phyloP scores from a whole-genome alignment of 805 yeast species.

The Sungouiozyma intestinalis region DNA sequence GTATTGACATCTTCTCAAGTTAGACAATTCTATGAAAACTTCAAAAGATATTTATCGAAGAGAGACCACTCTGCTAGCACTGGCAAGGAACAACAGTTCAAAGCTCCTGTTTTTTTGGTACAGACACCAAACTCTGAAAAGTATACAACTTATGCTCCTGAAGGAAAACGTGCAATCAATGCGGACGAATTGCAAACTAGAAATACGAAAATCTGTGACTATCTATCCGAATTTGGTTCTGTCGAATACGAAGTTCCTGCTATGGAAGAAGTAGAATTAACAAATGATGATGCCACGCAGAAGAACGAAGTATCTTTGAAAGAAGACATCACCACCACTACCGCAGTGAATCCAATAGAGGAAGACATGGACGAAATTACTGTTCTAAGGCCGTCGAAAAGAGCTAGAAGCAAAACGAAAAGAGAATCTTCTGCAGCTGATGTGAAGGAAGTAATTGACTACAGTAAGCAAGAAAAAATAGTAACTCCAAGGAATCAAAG shows the following conservation, averaged over 20 bases:
- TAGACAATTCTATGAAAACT: background rate
- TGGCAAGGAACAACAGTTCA: background rate
- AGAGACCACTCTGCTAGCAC: background rate
- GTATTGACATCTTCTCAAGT: conserved; percentile 3
- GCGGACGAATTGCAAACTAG: conserved; percentile 12
- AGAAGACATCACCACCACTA: conserved; percentile 1
- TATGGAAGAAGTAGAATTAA: conserved; percentile 3
- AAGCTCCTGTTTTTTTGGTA: conserved; percentile 1
- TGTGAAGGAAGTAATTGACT: conserved; percentile 33
- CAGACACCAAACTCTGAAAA: background rate
- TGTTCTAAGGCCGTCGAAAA: conserved; percentile 28
- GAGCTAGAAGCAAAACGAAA: conserved; percentile 6
- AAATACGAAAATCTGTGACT: conserved; percentile 5
- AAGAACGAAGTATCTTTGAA: background rate
- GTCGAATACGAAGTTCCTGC: conserved; percentile 7
- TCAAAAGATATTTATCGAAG: background rate
- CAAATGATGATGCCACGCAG: conserved; percentile 3
- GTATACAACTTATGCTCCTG: background rate
- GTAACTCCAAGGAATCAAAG: conserved; percentile 5
- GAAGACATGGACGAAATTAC: conserved; percentile 32
- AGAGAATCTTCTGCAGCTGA: conserved; percentile 5
- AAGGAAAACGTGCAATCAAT: conserved; percentile 4
- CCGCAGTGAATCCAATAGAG: conserved; percentile 2
- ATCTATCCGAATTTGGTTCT: conserved; percentile 13
- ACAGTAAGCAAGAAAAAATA: conserved; percentile 34